Base-by-base conservation (phyloP, 2,329 filamentous ascomycete species). In the Fusarium mundagurra region DNA sequence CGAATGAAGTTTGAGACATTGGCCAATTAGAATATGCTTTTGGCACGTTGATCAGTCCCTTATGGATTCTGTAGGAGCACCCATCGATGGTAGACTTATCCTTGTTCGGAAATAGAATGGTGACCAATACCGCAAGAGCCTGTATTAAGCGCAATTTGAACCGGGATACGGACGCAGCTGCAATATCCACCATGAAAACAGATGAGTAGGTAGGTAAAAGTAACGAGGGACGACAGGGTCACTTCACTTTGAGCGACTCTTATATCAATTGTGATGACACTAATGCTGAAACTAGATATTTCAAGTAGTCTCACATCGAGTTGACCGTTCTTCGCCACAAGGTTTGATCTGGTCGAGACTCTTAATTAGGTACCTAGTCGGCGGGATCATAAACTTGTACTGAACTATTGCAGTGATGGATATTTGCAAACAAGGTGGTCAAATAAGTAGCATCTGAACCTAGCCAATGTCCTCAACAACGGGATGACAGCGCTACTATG, bases 41-140 rank as follows among this genome's bases (percentile, higher is more conserved):
- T 68, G 65, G 62, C 62, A 72, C 61, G 75, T 64, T 41, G 66
- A 73, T 71, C 70, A 73, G 63, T 67, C 27, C 71, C 57, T 44
- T 53, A 43, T 44, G 48, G 31, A 43, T 59, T 60, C n/a, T 29
- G 58, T 36, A 62, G 44, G 47, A 67, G 43, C 38, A 45, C 34
- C 24, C 60, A 41, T 43, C 20, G 33, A 34, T 27, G 34, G 38
- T 47, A 51, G 44, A 34, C 27, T 33, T 55, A 20, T 18, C 29
- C 38, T 31, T 39, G 24, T 47, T 59, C 34, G 66, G 66, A 51
- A 62, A 58, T 29, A 53, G 17, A 29, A 11, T 24, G 55, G 55
- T 61, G 64, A 61, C 33, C 18, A 60, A 61, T 47, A 31, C 24
- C 27, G 41, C 44, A n/a, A n/a, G 36, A 27, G 33, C 51, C 22